Evolutionary conservation across 2,329 filamentous ascomycete species (phyloP), one percentile per base, ranked within the genome.

Genomic region (Penicillium sp.): DNA sequence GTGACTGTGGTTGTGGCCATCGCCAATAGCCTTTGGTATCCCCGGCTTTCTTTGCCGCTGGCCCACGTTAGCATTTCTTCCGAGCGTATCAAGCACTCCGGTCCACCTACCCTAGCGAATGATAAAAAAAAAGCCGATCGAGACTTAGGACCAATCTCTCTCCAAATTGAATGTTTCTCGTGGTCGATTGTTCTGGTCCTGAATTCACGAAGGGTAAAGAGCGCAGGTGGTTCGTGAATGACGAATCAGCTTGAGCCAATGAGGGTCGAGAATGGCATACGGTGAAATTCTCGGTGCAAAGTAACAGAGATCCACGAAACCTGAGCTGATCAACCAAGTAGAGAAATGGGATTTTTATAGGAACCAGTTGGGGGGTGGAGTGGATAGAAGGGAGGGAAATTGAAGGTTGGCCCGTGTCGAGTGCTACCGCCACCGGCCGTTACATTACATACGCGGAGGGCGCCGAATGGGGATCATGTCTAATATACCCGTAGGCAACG

Each of bases 1-100:
- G 73, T 73, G 55, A 76, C 67, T 55, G 71, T 74, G 9, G 73
- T 75, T 53, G 74, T 76, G 53, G 72, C 74, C 75, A 77, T 77
- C 53, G 55, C 69, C 60, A 51, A 56, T 35, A 29, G 50, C 21
- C 53, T 35, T 31, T 26, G 21, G 29, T 45, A 16, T 44, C 21
- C 24, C 26, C 19, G 19, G 27, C 49, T 44, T 22, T 52, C 49
- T 52, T 43, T 19, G 24, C 49, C 39, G 39, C 39, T 41, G 35
- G 27, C 9, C 8, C 2, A 24, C 19, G 29, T 52, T 52, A 52
- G 39, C 37, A 45, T 10, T 27, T 29, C 39, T 24, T 43, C 13
- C 24, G 16, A 26, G n/a, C 33, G 22, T 16, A n/a, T 39, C 7
- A 19, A 37, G 21, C 9, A 26, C 10, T 29, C 48, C 9, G 6